Evolutionary conservation across 2,329 filamentous ascomycete species (phyloP), one percentile per base, ranked within the genome.

Genomic region (Phialemonium atrogriseum): DNA sequence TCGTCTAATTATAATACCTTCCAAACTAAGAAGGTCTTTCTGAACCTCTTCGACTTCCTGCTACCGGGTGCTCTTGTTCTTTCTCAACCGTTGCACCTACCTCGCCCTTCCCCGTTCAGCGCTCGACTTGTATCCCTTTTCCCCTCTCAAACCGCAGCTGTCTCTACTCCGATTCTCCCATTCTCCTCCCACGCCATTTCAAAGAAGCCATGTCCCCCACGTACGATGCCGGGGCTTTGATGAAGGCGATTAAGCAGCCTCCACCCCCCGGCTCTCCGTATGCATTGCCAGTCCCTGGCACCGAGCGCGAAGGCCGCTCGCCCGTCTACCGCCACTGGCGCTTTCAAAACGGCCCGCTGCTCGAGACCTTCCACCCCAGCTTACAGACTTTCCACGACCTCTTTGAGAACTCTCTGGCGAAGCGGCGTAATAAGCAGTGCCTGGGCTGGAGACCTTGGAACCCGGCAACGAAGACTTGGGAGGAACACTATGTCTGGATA

Each of bases 381-480:
- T 60, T 80, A 31, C 69, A 66, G 39, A 93, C 86, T 10, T 69
- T 78, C 16, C 82, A 94, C 63, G 85, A 94, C 40, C 65, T 83
- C 33, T 93, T 94, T 51, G 84, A 94, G 54, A 59, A 67, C 16
- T 62, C 78, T 43, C 77, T 70, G 35, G 71, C 69, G 43, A 70
- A 68, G 48, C 65, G 66, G 34, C 74, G 83, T 27, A 81, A 76
- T 48, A 73, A 71, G 47, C 77, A 68, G 46, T 94, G 84, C 58
- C 66, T 96, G 37, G 91, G 91, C 35, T 74, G 74, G 54, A 77
- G 91, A 41, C 73, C 81, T 5, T 96, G 85, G 71, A 79, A 94
- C 56, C 58, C 81, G 4, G 61, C 59, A 22, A 84, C 77, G 29
- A 80, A 87, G 62, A 70, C 72, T 2, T 94, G 75, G 59, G 70